Base-by-base conservation (phyloP, 2,329 filamentous ascomycete species). In the Sclerotinia minor region DNA sequence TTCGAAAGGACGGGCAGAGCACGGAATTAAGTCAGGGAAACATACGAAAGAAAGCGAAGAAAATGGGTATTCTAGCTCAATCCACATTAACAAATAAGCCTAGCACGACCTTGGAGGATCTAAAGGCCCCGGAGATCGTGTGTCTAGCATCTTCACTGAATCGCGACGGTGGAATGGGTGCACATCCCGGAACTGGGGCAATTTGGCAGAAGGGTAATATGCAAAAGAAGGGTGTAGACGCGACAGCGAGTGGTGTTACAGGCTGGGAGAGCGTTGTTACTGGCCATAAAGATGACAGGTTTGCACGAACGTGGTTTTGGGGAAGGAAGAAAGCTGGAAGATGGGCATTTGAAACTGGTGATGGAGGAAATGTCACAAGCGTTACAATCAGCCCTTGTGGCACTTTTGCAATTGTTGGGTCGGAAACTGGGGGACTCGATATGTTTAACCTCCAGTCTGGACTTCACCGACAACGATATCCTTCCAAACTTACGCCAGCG, bases 391-490 rank as follows among this genome's bases (percentile, higher is more conserved):
- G 92, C 65, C 86, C 92, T 1, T 99, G 95, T 75, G 95, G 95
- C 67, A 97, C 92, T 1, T 99, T 99, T 81, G 94, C 94, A 2
- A 80, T 98, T 5, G 84, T 99, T 29, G 95, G 95, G 1, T 97
- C 94, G 0, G 87, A 87, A 41, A 88, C 85, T 49, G 95, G 95
- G 53, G 87, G 88, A 45, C 89, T 99, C 67, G 93, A 97, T 78
- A 94, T 96, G 90, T 98, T 91, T 85, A 99, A 99, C 77, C 82
- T 99, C 68, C 95, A 99, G 78, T 98, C 95, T 55, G 95, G 95
- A 55, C 83, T 89, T 26, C 92, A 96, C 78, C 89, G 94, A 68
- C 92, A 96, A 75, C 87, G 90, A 24, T 99, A 96, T 78, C 95
- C 95, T 0, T 88, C 92, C 11, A 86, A 85, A 55, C 79, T 96